A percentile compares a stretch with the other conserved stretches of the same genome.
phyloP scores from a whole-genome alignment of 179 eudicot genomes.

The Monotropa hypopitys region DNA sequence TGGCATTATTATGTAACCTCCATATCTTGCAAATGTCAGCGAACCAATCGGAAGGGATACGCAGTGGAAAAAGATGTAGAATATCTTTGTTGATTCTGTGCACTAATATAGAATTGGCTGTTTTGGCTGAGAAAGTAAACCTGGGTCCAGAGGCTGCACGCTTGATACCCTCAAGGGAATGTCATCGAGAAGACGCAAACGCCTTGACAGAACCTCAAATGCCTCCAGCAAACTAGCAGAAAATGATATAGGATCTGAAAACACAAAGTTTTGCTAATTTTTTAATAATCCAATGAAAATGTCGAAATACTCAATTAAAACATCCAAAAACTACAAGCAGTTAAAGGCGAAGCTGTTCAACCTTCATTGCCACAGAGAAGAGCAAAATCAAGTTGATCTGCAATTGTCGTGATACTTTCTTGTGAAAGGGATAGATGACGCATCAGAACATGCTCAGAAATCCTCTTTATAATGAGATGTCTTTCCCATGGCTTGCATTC shows the following conservation, averaged over 20 bases:
- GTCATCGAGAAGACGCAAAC: slow-evolving; percentile 60
- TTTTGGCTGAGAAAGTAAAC: slow-evolving; percentile 26
- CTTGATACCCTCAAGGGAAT: slow-evolving; percentile 81
- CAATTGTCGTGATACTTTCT: slow-evolving; percentile 37
- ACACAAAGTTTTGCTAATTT: not conserved
- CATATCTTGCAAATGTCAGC: not conserved
- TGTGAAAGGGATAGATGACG: slow-evolving; percentile 64
- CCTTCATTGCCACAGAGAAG: slow-evolving; percentile 54
- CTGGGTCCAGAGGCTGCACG: slow-evolving; percentile 89
- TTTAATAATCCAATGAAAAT: not conserved
- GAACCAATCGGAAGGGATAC: not conserved
- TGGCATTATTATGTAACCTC: not conserved
- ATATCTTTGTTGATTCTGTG: not conserved
- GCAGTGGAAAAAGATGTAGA: not conserved
- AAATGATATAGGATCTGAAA: slow-evolving; percentile 58
- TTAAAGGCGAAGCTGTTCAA: slow-evolving; percentile 16
- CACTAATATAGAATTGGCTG: not conserved
- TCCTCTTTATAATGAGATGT: slow-evolving; percentile 65
- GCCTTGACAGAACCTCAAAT: slow-evolving; percentile 56
- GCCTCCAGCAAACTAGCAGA: slow-evolving; percentile 48
- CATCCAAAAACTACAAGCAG: not conserved
- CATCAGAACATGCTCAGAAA: slow-evolving; percentile 56
- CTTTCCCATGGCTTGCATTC: slow-evolving; percentile 63
- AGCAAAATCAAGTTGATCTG: slow-evolving; percentile 84
- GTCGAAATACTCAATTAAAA: not conserved